Evolutionary conservation across 2,329 filamentous ascomycete species (phyloP), one percentile per base, ranked within the genome.

Genomic region (Arthrobotrys megalospora): DNA sequence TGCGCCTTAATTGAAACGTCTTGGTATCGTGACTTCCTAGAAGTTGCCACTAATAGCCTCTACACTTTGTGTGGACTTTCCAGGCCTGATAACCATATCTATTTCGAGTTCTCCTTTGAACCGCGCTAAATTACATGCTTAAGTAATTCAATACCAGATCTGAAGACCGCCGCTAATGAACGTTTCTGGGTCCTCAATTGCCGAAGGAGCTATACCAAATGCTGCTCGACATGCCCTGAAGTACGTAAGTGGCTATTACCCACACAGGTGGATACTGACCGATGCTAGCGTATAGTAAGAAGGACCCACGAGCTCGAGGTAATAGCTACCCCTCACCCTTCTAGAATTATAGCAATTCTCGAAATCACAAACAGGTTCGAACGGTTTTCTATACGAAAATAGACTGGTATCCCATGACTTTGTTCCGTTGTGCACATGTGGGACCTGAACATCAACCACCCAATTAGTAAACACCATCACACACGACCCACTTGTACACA

Each of bases 401-500:
- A 58, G 5, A 10, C 55, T 19, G 34, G 55, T 4, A 43, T 28
- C 55, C 12, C 36, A 60, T 60, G 55, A 60, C 19, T 60, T 43
- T 38, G 32, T 58, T 58, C 52, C 52, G 55, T 16, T 19, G 36
- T 19, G 36, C 32, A 28, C 24, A 28, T n/a, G 34, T 41, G 55
- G 55, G 36, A 60, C 36, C 55, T 60, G 55, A 43, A 24, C 36
- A 41, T 60, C 36, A 43, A 28, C 36, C 6, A 14, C 36, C n/a
- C 32, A 60, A 60, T 43, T 43, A 41, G 55, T 60, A 28, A 60
- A 24, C 45, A 24, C 11, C 10, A 48, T 21, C 45, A 24, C 19
- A 16, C 36, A 60, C 36, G 34, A 28, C 55, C 55, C 55, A 60
- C 55, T 28, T 36, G 19, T 43, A 60, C 55, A 60, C 55, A 60